Evolutionary conservation across 2,329 filamentous ascomycete genomes (phyloP).

Genomic region (Colletotrichum sidae): DNA sequence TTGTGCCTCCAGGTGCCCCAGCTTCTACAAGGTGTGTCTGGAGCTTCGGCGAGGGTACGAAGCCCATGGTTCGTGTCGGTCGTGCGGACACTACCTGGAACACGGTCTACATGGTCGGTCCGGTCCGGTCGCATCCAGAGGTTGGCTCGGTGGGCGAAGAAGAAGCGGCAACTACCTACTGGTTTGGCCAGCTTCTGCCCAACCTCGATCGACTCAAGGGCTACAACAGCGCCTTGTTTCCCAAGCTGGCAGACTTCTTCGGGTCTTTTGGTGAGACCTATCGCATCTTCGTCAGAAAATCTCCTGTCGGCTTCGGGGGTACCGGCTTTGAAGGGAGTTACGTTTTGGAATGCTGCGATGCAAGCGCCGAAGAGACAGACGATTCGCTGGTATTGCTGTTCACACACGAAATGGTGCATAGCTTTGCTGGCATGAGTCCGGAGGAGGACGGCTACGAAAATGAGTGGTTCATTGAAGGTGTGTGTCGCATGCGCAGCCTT

Average conservation of each 20-base stretch:
- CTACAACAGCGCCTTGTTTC: conserved; percentile 35
- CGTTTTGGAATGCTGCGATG: conserved; percentile 34
- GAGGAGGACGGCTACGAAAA: conserved; percentile 36
- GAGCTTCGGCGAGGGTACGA: conserved; percentile 36
- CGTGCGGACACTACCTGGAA: conserved; percentile 20
- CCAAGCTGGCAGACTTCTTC: conserved; percentile 30
- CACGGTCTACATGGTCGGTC: conserved; percentile 38
- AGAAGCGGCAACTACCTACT: conserved; percentile 30
- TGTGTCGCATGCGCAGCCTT: not conserved
- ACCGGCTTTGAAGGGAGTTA: conserved; percentile 32
- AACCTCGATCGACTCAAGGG: conserved; percentile 28
- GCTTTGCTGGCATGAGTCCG: conserved; percentile 22
- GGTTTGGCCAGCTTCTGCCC: conserved; percentile 35
- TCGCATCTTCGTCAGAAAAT: conserved; percentile 36
- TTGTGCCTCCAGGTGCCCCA: conserved; percentile 29
- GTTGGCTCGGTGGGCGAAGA: conserved; percentile 10
- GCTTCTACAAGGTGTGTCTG: conserved; percentile 36
- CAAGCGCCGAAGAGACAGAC: conserved; percentile 14
- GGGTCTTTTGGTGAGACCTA: conserved; percentile 22
- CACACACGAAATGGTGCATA: conserved; percentile 38
- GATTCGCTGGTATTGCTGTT: conserved; percentile 23
- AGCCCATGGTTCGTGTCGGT: conserved; percentile 27
- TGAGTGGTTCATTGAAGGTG: conserved; percentile 37
- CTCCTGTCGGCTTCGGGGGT: conserved; percentile 25
- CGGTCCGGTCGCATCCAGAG: conserved; percentile 25